phyloP scores from a whole-genome alignment of 1,139 yeast genomes.

The Pichia sp. region DNA sequence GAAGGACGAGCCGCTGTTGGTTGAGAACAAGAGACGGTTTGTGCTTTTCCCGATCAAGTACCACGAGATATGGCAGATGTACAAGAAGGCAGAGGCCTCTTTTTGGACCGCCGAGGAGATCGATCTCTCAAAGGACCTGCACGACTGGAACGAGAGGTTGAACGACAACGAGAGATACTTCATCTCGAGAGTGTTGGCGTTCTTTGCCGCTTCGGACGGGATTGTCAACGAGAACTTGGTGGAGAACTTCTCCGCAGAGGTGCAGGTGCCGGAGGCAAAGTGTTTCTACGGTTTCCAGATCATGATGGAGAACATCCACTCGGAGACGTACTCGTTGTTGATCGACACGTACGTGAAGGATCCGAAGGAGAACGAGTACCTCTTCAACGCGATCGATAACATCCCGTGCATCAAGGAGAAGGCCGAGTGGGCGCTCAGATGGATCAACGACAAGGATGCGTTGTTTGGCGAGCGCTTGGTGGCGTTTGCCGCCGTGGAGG shows the following conservation, averaged over 20 bases:
- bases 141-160: slow-evolving; percentile 84
- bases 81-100: slow-evolving; percentile 97
- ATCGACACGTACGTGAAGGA: slow-evolving; percentile 95
- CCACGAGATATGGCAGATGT: slow-evolving; percentile 98
- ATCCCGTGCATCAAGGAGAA: slow-evolving; percentile 93
- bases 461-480: slow-evolving; percentile 92
- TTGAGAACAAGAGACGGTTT: slow-evolving; percentile 84
- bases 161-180: slow-evolving; percentile 88
- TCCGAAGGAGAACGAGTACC: slow-evolving; percentile 81
- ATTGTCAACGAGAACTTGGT: slow-evolving; percentile 95
- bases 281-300: slow-evolving; percentile 99
- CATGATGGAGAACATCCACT: slow-evolving; percentile 99
- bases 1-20: slow-evolving; percentile 82
- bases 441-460: slow-evolving; percentile 87
- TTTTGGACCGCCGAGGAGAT: slow-evolving; percentile 99
- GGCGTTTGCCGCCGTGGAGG: slow-evolving; percentile 98
- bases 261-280: slow-evolving; percentile 95
- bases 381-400: slow-evolving; percentile 90
- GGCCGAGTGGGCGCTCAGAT: slow-evolving; percentile 97
- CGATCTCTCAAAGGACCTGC: slow-evolving; percentile 84
- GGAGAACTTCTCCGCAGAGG: slow-evolving; percentile 95
- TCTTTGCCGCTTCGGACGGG: slow-evolving; percentile 97
- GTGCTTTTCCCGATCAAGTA: slow-evolving; percentile 96
- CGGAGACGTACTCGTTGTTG: slow-evolving; percentile 91
- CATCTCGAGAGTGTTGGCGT: slow-evolving; percentile 89